Percentiles rank a stretch among this genome's conserved stretches.
Evolutionary conservation across 1,139 yeast species (phyloP).

Genomic region (Debaryomycetaceae sp.): DNA sequence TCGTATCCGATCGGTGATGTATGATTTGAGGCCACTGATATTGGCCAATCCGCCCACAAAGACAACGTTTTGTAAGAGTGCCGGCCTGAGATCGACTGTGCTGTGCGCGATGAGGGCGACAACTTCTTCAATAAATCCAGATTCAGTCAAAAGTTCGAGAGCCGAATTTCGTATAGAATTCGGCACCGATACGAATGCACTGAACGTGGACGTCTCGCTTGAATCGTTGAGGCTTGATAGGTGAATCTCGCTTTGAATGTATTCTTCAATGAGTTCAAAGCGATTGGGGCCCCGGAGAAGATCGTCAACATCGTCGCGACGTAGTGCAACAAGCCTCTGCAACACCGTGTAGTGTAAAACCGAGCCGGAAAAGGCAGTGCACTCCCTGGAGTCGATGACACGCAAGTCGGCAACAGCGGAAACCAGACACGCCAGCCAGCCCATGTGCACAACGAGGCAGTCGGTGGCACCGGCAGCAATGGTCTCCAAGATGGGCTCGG

Average conservation of each 20-base stretch:
- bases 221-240: not conserved
- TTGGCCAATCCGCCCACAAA: conserved; percentile 7
- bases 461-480: conserved; percentile 4
- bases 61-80: conserved; percentile 3
- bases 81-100: conserved; percentile 5
- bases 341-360: conserved; percentile 7
- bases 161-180: conserved; percentile 2
- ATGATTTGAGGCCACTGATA: conserved; percentile 6
- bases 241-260: conserved; percentile 7
- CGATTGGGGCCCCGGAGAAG: too few relatives aligned
- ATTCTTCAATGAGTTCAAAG: conserved; percentile 6
- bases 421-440: conserved; percentile 8
- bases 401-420: conserved; percentile 6
- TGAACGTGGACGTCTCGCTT: not conserved
- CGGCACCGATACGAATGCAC: conserved; percentile 1
- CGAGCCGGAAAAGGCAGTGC: conserved; percentile 2
- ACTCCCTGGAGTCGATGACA: conserved; percentile 4
- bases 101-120: conserved; percentile 1
- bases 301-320: not conserved
- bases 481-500: conserved; percentile 8
- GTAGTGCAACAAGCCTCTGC: conserved; percentile 2
- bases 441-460: conserved; percentile 6
- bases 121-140: not conserved
- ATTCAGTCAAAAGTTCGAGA: not conserved
- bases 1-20: conserved; percentile 2